A percentile compares a stretch with the other conserved stretches of the same genome.
Conservation (phyloP, 345 rosid species). For the Microcos paniculata region DNA sequence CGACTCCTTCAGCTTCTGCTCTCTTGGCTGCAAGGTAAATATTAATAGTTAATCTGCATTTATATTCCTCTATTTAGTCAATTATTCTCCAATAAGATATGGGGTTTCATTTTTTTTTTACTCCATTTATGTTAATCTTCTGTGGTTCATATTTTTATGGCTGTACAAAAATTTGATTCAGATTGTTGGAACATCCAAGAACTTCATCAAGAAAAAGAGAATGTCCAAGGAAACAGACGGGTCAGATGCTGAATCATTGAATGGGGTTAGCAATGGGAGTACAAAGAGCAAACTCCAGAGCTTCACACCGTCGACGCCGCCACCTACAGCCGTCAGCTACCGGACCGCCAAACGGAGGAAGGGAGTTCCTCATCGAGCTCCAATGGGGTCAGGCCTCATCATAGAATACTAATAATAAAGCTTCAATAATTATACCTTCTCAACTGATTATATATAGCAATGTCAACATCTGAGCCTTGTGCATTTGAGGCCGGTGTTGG, state of each 20-base stretch:
- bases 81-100: too few relatives aligned
- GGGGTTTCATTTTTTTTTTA: neutral
- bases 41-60: neutral
- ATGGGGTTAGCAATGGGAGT: constrained; percentile 19
- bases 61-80: too few relatives aligned
- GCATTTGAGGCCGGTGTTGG: constrained; percentile 24
- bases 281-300: constrained; percentile 31
- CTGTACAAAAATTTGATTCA: constrained; percentile 18
- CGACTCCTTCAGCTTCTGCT: constrained; percentile 66
- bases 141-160: neutral
- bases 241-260: constrained; percentile 35
- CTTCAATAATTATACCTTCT: neutral
- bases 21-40: constrained; percentile 77
- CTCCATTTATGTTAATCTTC: neutral
- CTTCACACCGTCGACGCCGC: constrained; percentile 56
- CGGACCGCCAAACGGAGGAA: constrained; percentile 51
- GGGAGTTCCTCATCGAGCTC: constrained; percentile 67
- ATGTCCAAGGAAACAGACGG: constrained; percentile 22
- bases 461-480: constrained; percentile 25
- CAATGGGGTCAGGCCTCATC: constrained; percentile 54
- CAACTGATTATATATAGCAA: neutral
- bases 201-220: constrained; percentile 38
- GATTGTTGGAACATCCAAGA: constrained; percentile 54
- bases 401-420: constrained; percentile 34
- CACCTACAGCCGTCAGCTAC: constrained; percentile 37